These are phyloP conservation scores for Hypseocharis bilobata DNA, from an alignment of 441 rosid genomes.

Conservation along the genomic window DNA sequence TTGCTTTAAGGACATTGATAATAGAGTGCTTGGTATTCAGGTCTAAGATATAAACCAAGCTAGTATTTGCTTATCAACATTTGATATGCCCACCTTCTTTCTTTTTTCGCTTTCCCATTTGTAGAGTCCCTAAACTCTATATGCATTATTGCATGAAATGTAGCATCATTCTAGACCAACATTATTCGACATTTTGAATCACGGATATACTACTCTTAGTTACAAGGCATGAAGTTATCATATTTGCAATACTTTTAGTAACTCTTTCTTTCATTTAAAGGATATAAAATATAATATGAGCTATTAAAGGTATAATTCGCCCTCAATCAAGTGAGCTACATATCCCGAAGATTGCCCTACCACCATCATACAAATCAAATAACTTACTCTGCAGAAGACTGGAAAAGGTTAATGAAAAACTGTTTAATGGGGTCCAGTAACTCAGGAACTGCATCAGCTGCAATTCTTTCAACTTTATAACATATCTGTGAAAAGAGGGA, in stretches of 20 bases:
- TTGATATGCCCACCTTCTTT: background rate
- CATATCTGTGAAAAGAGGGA: slow-evolving; percentile 47
- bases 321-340: background rate
- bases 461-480: slow-evolving; percentile 57
- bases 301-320: background rate
- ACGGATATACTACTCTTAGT: no score
- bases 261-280: no score
- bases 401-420: slow-evolving; percentile 53
- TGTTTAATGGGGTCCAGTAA: slow-evolving; percentile 44
- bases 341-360: slow-evolving; percentile 6
- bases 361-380: slow-evolving; percentile 7
- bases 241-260: no score
- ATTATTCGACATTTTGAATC: no score
- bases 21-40: background rate
- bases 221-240: no score
- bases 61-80: background rate
- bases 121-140: no score
- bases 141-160: no score
- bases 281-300: background rate
- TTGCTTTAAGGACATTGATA: background rate
- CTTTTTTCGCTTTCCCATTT: background rate
- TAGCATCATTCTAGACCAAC: no score
- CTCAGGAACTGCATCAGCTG: slow-evolving; percentile 62
- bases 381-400: slow-evolving; percentile 64
- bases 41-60: background rate